Base-by-base conservation (phyloP, 1,284 basidiomycete species). In the Pisolithus thermaeus region DNA sequence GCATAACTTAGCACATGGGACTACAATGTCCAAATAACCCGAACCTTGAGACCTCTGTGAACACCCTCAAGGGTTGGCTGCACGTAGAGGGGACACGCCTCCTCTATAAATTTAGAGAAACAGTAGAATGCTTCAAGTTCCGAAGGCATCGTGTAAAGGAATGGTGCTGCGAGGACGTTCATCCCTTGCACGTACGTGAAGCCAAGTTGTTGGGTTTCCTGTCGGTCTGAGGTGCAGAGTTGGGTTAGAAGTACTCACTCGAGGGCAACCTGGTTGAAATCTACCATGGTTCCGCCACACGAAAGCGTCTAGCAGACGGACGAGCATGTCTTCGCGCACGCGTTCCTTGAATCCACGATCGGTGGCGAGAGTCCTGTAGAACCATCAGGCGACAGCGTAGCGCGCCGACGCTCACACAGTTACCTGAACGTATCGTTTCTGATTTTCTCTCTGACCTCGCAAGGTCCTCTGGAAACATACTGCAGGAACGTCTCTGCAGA, bases 171-270 rank as follows among this genome's bases (percentile, higher is more conserved):
- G 30, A 99, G 81, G 37, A 98, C 96, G 67, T 99, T 99, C 94
- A 98, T 97, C 35, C 95, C 95, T 70, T 97, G 95, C 9, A 97
- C 93, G 63, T 97, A 97, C 37, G 89, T 92, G 68, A 97, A 95
- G 7, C 84, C 87, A 18, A 91, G 77, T 50, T 84, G 83, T 9
- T 85, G 78, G 2, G 73, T 74, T 62, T 89, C 84, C 66, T 86
- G 84, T 58, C 81, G 75, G 62, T 90, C 87, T 90, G 58, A 45
- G 2, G 52, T 20, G 36, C 41, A 56, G 42, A 56, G 41, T 14
- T 38, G 46, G 18, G 45, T 27, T 28, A 6, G 25, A 35, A 35
- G 5, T 35, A 35, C 32, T 12, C 12, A 14, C 38, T 38, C 50
- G 25, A 25, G 18, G 27, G 18, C 32, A 35, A 25, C 20, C 16